A percentile compares a stretch with the other conserved stretches of the same genome.
Evolutionary conservation across 208 protist genomes (phyloP).

Genomic region (Phytomonas francai): DNA sequence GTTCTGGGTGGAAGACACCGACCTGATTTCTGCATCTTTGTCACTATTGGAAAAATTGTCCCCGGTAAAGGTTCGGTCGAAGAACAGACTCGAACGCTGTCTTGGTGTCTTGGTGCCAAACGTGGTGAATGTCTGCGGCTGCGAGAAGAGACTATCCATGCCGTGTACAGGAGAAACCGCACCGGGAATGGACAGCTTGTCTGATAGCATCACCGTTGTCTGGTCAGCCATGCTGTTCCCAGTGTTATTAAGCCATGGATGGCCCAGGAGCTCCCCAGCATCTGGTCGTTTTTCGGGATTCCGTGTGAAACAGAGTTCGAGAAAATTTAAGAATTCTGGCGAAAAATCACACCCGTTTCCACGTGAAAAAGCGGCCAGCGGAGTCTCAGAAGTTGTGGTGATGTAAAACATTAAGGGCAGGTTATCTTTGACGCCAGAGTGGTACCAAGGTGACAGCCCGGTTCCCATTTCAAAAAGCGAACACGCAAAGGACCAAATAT

Average conservation of each 20-base stretch:
- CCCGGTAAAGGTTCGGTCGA: background rate
- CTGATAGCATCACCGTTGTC: background rate
- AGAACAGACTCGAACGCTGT: background rate
- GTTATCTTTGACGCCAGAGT: conserved; percentile 70
- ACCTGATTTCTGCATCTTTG: background rate
- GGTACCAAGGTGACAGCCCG: conserved; percentile 75
- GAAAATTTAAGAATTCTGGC: conserved; percentile 73
- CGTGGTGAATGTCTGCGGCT: background rate
- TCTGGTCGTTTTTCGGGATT: conserved; percentile 55
- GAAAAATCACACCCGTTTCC: conserved; percentile 38
- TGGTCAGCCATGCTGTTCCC: background rate
- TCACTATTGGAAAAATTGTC: background rate
- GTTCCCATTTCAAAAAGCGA: conserved; percentile 85
- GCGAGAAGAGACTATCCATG: background rate
- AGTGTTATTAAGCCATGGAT: conserved; percentile 60
- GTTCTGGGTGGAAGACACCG: background rate
- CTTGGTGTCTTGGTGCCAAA: background rate
- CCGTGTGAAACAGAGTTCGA: conserved; percentile 82
- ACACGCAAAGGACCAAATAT: conserved; percentile 87
- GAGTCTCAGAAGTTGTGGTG: conserved; percentile 71
- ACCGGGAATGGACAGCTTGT: background rate
- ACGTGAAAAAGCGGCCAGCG: conserved; percentile 34
- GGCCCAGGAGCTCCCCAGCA: conserved; percentile 62
- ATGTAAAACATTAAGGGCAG: conserved; percentile 88
- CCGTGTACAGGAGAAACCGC: background rate